These are phyloP conservation scores for Botryotinia globosa DNA, from an alignment of 2,329 filamentous ascomycete genomes.

Conservation along the genomic window DNA sequence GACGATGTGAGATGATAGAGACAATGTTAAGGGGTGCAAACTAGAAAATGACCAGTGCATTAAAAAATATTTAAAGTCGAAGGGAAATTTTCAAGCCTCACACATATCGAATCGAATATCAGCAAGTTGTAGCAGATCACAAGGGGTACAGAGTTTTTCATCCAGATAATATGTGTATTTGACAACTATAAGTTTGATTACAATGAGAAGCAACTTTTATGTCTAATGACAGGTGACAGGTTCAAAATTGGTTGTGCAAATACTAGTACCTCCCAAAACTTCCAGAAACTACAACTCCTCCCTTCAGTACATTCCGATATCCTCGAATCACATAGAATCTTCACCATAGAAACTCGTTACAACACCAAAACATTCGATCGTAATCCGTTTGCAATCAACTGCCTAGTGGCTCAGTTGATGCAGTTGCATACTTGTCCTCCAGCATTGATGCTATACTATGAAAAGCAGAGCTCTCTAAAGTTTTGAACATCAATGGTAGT, in stretches of 20 bases:
- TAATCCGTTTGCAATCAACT: not conserved
- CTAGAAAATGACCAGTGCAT: slow-evolving; percentile 48
- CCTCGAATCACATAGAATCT: slow-evolving; percentile 1
- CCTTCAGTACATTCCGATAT: slow-evolving; percentile 18
- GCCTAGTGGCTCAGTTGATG: not conserved
- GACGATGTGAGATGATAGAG: slow-evolving; percentile 79
- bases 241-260: slow-evolving; percentile 21
- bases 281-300: slow-evolving; percentile 10
- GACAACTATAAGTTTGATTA: slow-evolving; percentile 17
- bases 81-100: slow-evolving; percentile 62
- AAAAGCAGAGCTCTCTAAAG: not conserved
- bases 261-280: slow-evolving; percentile 18
- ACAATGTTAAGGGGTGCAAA: slow-evolving; percentile 71
- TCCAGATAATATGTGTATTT: not conserved
- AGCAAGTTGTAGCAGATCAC: not conserved
- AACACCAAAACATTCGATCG: not conserved
- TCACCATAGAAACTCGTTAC: not conserved
- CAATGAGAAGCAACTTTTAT: slow-evolving; percentile 13
- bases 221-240: slow-evolving; percentile 8
- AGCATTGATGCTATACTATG: slow-evolving; percentile 16
- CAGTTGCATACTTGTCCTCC: slow-evolving; percentile 13
- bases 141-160: not conserved
- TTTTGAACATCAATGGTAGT: slow-evolving; percentile 2
- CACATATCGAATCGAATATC: not conserved
- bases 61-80: too few species aligned